Percentiles rank a stretch among this genome's conserved stretches.
These are phyloP conservation scores for Mycena capillaripes DNA, from an alignment of 768 basidiomycete species.

Conservation along the genomic window DNA sequence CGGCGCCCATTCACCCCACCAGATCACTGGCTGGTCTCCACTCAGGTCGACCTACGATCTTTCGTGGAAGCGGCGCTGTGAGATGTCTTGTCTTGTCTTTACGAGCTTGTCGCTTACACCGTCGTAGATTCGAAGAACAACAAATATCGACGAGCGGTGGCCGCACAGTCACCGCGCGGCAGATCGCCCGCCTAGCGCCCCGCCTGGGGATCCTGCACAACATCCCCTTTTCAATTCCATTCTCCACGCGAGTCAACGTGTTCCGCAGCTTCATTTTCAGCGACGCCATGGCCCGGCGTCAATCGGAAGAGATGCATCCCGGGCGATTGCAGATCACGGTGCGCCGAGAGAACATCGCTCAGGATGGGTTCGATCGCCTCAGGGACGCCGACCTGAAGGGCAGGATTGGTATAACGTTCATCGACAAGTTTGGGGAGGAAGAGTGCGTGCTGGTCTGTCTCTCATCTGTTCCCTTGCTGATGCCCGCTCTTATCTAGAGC, in stretches of 20 bases:
- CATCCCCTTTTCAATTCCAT: constrained; percentile 96
- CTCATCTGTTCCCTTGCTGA: constrained; percentile 1
- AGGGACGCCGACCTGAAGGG: constrained; percentile 83
- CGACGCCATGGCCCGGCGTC: constrained; percentile 57
- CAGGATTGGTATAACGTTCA: constrained; percentile 91
- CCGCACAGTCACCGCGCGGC: constrained; percentile 69
- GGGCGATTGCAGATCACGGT: constrained; percentile 63
- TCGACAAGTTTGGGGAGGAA: constrained; percentile 88
- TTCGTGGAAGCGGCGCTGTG: constrained; percentile 93
- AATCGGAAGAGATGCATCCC: constrained; percentile 33
- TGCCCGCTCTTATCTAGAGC: constrained; percentile 59
- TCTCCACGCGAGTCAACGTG: constrained; percentile 90
- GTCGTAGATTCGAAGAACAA: constrained; percentile 75
- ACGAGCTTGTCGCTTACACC: constrained; percentile 4
- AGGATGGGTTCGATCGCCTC: constrained; percentile 93
- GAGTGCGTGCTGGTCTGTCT: constrained; percentile 68
- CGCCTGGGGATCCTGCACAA: constrained; percentile 94
- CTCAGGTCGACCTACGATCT: constrained; percentile 59
- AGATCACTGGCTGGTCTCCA: constrained; percentile 86
- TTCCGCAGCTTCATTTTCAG: constrained; percentile 87
- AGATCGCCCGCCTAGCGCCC: constrained; percentile 82
- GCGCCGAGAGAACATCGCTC: constrained; percentile 81
- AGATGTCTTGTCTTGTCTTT: constrained; percentile 40
- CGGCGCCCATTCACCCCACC: constrained; percentile 85
- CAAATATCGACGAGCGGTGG: constrained; percentile 52